A percentile compares a stretch with the other conserved stretches of the same genome.
Conservation (phyloP, 2,329 filamentous ascomycete species). For the Chaetomiaceae sp. region DNA sequence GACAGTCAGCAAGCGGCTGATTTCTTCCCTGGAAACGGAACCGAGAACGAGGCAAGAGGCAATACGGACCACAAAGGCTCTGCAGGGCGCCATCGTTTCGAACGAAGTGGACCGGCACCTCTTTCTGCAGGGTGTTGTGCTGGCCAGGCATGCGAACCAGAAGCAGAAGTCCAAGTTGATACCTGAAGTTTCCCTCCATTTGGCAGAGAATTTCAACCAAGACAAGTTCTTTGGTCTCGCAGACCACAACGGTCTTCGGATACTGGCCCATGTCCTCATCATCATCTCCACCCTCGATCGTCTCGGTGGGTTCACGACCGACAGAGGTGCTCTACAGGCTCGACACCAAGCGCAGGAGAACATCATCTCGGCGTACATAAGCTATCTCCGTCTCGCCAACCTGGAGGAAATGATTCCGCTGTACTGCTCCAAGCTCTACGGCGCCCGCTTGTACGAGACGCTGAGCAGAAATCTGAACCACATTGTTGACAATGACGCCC, state of each 20-base stretch:
- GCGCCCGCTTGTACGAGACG: slow-evolving; percentile 60
- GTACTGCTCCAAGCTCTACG: slow-evolving; percentile 75
- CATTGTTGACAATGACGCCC: slow-evolving; percentile 60
- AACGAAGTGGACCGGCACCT: slow-evolving; percentile 55
- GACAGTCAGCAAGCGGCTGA: slow-evolving; percentile 52
- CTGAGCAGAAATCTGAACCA: slow-evolving; percentile 74
- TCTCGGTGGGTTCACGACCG: slow-evolving; percentile 31
- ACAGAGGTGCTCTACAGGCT: slow-evolving; percentile 34
- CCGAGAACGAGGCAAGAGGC: slow-evolving; percentile 54
- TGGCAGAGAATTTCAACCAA: slow-evolving; percentile 35
- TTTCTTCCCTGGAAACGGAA: slow-evolving; percentile 55
- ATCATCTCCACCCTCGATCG: slow-evolving; percentile 64
- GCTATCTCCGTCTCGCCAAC: slow-evolving; percentile 65
- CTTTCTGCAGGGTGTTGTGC: slow-evolving; percentile 52
- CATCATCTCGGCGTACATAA: slow-evolving; percentile 76
- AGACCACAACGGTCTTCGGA: slow-evolving; percentile 60
- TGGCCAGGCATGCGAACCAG: slow-evolving; percentile 46
- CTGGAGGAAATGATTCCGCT: slow-evolving; percentile 77
- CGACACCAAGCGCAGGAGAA: slow-evolving; percentile 57
- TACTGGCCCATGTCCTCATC: slow-evolving; percentile 62
- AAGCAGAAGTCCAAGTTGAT: slow-evolving; percentile 40
- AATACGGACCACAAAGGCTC: slow-evolving; percentile 38
- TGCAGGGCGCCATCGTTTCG: slow-evolving; percentile 71
- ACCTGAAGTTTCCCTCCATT: slow-evolving; percentile 34
- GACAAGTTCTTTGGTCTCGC: slow-evolving; percentile 49